phyloP scores from a whole-genome alignment of 73 alveolate genomes.

The Paramecium bursaria region DNA sequence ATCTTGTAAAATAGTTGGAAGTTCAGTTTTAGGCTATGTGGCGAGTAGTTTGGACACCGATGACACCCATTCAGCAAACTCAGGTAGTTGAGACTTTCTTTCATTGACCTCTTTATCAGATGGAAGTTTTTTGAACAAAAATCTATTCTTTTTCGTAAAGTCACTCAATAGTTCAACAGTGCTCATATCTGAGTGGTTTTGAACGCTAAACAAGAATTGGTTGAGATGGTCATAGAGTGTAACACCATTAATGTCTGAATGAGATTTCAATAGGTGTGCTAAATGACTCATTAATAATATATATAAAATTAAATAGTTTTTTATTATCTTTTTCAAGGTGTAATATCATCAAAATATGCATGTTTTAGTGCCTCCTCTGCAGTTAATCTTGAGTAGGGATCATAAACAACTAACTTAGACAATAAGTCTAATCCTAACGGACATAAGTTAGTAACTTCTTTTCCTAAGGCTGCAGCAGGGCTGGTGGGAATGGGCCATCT shows the following conservation, averaged over 20 bases:
- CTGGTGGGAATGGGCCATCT: slow-evolving; percentile 73
- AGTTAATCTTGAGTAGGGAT: slow-evolving; percentile 83
- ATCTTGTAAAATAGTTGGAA: slow-evolving; percentile 58
- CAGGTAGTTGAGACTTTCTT: slow-evolving; percentile 58
- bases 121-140: slow-evolving; percentile 53
- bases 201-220: neutral
- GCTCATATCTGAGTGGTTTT: slow-evolving; percentile 44
- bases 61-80: slow-evolving; percentile 64
- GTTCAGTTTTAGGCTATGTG: slow-evolving; percentile 14
- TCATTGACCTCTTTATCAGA: slow-evolving; percentile 71
- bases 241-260: slow-evolving; percentile 54
- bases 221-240: slow-evolving; percentile 45
- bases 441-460: slow-evolving; percentile 60
- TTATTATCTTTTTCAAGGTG: too few relatives aligned
- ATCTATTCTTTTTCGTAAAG: slow-evolving; percentile 69
- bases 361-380: slow-evolving; percentile 86
- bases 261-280: slow-evolving; percentile 52
- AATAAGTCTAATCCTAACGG: slow-evolving; percentile 67
- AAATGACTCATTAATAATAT: slow-evolving; percentile 56
- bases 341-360: slow-evolving; percentile 75
- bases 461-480: slow-evolving; percentile 47
- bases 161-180: slow-evolving; percentile 56
- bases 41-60: slow-evolving; percentile 44
- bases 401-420: slow-evolving; percentile 74
- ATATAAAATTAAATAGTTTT: slow-evolving; percentile 33